Evolutionary conservation across 106 monocot genomes (phyloP).

Genomic region (Dioscorea alata): DNA sequence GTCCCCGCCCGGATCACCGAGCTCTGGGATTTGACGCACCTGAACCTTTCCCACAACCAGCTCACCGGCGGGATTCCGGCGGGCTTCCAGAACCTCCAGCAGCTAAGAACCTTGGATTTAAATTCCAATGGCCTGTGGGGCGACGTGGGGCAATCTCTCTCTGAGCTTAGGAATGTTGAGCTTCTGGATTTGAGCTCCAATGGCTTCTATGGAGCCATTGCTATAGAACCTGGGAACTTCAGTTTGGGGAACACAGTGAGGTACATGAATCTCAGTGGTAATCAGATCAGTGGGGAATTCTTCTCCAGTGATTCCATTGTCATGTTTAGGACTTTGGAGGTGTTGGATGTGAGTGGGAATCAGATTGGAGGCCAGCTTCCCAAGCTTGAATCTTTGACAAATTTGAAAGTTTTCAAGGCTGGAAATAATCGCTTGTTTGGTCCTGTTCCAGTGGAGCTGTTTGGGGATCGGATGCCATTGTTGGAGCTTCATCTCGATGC

Average conservation of each 20-base stretch:
- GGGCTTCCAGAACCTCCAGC: conserved; percentile 55
- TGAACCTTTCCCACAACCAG: conserved; percentile 70
- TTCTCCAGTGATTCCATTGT: conserved; percentile 29
- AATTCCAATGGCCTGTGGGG: conserved; percentile 49
- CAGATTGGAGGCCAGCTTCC: conserved; percentile 59
- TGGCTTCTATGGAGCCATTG: conserved; percentile 46
- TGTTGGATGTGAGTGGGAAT: conserved; percentile 67
- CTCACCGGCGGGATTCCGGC: conserved; percentile 57
- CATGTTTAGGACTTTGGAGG: conserved; percentile 60
- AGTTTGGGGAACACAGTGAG: conserved; percentile 38
- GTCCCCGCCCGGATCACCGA: conserved; percentile 56
- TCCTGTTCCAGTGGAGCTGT: conserved; percentile 40
- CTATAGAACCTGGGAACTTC: conserved; percentile 27
- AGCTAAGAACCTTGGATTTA: conserved; percentile 69
- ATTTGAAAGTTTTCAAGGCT: conserved; percentile 47
- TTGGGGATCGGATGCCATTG: conserved; percentile 44
- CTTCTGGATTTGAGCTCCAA: conserved; percentile 68
- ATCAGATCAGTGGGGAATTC: conserved; percentile 57
- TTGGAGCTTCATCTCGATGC: conserved; percentile 73
- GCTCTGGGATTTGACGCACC: conserved; percentile 33
- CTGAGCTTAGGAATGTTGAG: conserved; percentile 53
- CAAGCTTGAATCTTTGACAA: conserved; percentile 27
- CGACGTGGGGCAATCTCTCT: conserved; percentile 28
- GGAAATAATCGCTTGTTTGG: conserved; percentile 51
- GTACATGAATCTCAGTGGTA: conserved; percentile 72